phyloP scores from a whole-genome alignment of 306 rosid genomes.

The Prunus mume region DNA sequence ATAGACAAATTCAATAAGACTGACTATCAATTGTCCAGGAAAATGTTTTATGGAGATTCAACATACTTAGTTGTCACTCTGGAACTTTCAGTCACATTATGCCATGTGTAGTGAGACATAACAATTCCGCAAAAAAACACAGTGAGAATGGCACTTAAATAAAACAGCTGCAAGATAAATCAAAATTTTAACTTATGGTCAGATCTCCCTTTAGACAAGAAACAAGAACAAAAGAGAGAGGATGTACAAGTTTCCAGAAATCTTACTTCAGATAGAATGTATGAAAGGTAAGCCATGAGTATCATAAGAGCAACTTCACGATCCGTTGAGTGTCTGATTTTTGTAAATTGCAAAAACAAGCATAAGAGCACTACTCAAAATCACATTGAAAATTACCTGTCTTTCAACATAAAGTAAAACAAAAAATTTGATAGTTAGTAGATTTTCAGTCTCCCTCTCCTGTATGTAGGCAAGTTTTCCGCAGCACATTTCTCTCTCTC shows the following conservation, averaged over 20 bases:
- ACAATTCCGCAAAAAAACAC: constrained; percentile 98
- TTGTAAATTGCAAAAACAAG: constrained; percentile 9
- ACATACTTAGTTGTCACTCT: constrained; percentile 95
- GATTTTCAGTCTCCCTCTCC: no score
- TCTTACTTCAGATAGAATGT: constrained; percentile 86
- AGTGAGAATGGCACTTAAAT: constrained; percentile 89
- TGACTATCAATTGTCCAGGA: constrained; percentile 2
- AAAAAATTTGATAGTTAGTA: background rate
- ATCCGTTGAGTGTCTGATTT: constrained; percentile 79
- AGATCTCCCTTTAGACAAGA: background rate
- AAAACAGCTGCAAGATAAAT: constrained; percentile 67
- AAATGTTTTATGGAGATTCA: constrained; percentile 7
- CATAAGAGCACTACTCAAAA: background rate
- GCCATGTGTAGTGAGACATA: constrained; percentile 99
- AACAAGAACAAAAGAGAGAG: background rate
- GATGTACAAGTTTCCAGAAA: constrained; percentile 3
- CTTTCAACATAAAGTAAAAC: background rate
- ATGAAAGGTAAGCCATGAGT: constrained; percentile 96
- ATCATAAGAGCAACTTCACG: constrained; percentile 98
- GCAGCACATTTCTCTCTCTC: no score
- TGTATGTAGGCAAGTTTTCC: no score
- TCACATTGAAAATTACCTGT: background rate
- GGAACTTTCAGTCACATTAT: constrained; percentile 93
- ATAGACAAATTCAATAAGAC: constrained; percentile 10
- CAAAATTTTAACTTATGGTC: constrained; percentile 4